Conservation (phyloP, 2,329 filamentous ascomycete species). For the Colletotrichum somersetense region DNA sequence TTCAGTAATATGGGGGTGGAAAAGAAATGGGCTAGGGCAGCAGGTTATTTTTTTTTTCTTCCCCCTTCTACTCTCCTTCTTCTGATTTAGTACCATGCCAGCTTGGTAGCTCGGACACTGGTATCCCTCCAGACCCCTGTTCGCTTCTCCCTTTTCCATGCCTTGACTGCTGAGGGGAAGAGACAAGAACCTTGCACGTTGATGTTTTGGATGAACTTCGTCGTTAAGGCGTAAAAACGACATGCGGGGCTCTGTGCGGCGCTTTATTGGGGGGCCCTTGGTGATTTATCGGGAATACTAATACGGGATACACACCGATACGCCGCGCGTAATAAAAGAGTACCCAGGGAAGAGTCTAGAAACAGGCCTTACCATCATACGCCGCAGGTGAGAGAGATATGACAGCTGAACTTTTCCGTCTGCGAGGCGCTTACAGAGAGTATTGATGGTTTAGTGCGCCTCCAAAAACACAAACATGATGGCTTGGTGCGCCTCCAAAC, state of each 20-base stretch:
- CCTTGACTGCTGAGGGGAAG: neutral
- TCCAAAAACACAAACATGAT: too few species aligned
- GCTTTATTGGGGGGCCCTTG: neutral
- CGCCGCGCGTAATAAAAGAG: neutral
- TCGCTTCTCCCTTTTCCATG: constrained; percentile 14
- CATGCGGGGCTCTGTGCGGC: constrained; percentile 12
- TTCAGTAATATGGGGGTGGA: constrained; percentile 1
- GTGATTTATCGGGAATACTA: neutral
- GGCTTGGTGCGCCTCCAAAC: neutral
- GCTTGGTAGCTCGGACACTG: neutral
- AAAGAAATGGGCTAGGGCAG: constrained; percentile 28
- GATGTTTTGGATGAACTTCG: constrained; percentile 1
- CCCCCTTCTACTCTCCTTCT: too few species aligned
- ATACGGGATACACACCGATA: too few species aligned
- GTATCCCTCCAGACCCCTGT: constrained; percentile 1
- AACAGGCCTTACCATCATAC: too few species aligned
- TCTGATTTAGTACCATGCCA: neutral
- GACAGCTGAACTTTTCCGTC: too few species aligned
- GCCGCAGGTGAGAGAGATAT: too few species aligned
- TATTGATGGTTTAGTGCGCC: too few species aligned
- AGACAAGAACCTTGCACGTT: neutral
- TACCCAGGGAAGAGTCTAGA: neutral
- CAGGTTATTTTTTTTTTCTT: constrained; percentile 23
- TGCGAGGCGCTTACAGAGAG: too few species aligned
- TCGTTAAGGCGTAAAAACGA: neutral